Evolutionary conservation across 2,329 filamentous ascomycete genomes (phyloP), one percentile per base, ranked within the genome.

Genomic region (Graphilbum ipis-grandicollis): DNA sequence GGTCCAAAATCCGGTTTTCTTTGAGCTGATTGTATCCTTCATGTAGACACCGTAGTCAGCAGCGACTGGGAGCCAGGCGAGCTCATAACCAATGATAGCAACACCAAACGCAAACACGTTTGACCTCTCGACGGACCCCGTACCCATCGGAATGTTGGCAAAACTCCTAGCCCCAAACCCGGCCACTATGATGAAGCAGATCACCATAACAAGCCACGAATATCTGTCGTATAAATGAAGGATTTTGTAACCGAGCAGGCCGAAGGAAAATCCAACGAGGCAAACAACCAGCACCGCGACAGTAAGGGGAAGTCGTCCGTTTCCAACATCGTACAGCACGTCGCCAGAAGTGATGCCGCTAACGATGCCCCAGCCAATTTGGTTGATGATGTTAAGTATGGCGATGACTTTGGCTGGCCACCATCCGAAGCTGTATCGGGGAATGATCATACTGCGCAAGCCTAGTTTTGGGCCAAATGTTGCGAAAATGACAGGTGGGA

Each of bases 401-500:
- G 42, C 45, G 23, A 47, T 39, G 7, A 43, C 19, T 31, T 44
- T 44, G 34, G 35, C 40, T 3, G 40, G 37, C 26, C 37, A 47
- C 31, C 39, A 53, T 37, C 50, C 50, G 39, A 52, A 52, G 33
- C 39, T 43, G 37, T 52, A 52, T 10, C 50, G 42, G 6, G 48
- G 45, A 14, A 50, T 45, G 34, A 50, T 47, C 48, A 52, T 49
- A 19, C 46, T 48, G 25, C 50, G 45, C 38, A 52, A 44, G n/a
- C 50, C 50, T 8, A 50, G 43, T 37, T 47, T 48, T 6, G 49
- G 50, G 9, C 50, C 49, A 12, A 51, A 39, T 9, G 45, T 41
- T 9, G 49, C 46, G 15, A 46, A 39, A 25, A 50, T 41, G 9
- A 43, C 49, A 9, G 49, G 46, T n/a, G 42, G 36, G 9, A 49